phyloP scores from a whole-genome alignment of 1,284 basidiomycete species.

The Ceratorhiza oryzae-sativae region DNA sequence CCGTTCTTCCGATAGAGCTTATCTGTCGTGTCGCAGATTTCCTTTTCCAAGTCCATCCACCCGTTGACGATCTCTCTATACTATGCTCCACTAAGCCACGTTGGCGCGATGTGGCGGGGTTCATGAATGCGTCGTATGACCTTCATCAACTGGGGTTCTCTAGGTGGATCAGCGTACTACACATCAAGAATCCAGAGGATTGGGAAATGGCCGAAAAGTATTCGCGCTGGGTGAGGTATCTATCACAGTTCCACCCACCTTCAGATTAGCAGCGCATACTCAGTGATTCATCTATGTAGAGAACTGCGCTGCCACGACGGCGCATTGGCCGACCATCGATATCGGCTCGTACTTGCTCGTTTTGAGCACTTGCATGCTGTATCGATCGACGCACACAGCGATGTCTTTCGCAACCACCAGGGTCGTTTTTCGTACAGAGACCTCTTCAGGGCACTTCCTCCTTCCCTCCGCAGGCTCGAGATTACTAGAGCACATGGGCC shows the following conservation, averaged over 20 bases:
- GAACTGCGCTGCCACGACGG: not conserved
- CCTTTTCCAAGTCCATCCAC: not conserved
- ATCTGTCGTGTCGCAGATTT: constrained; percentile 21
- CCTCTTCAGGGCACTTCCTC: not conserved
- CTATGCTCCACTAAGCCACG: constrained; percentile 1
- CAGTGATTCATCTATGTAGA: not conserved
- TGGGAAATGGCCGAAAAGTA: not conserved
- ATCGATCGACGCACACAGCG: constrained; percentile 19
- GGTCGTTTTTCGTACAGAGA: constrained; percentile 20
- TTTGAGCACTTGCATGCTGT: not conserved
- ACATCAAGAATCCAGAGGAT: not conserved
- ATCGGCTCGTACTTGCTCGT: not conserved
- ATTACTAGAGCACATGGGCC: constrained; percentile 20
- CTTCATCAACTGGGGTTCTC: constrained; percentile 5
- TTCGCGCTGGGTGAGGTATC: not conserved
- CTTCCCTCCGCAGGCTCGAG: constrained; percentile 20
- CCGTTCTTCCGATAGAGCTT: not conserved
- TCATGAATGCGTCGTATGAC: not conserved
- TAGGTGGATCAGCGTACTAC: constrained; percentile 2
- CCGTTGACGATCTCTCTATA: not conserved
- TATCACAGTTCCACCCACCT: not conserved
- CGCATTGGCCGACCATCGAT: not conserved
- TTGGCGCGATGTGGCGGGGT: constrained; percentile 4
- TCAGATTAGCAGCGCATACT: too few species aligned
- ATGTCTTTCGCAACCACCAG: not conserved